A percentile compares a stretch with the other conserved stretches of the same genome.
Conservation (phyloP, 148 eudicot genomes). For the Cornus suecica region DNA sequence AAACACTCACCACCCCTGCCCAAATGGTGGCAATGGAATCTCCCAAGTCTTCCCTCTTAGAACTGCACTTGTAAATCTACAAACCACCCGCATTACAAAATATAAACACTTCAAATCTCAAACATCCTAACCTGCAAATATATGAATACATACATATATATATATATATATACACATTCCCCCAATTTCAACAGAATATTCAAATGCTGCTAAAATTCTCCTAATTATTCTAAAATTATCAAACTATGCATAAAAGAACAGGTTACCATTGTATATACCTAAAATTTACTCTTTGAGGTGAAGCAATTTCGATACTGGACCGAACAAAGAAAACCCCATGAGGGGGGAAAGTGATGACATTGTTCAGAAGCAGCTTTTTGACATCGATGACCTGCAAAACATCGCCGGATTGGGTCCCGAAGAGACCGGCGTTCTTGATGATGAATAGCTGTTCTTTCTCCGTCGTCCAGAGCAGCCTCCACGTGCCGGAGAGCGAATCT, state of each 20-base stretch:
- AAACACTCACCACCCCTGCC: constrained; percentile 86
- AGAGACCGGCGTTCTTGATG: constrained; percentile 54
- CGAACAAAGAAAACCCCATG: constrained; percentile 89
- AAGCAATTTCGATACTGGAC: constrained; percentile 65
- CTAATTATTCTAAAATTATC: background rate
- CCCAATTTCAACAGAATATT: no score
- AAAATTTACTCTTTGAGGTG: constrained; percentile 76
- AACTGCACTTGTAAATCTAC: constrained; percentile 92
- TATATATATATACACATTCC: no score
- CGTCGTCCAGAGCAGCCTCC: constrained; percentile 95
- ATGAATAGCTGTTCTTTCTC: constrained; percentile 95
- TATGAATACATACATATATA: no score
- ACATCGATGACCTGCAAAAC: constrained; percentile 90
- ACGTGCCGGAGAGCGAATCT: constrained; percentile 67
- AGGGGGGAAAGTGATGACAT: constrained; percentile 91
- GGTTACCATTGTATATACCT: constrained; percentile 31
- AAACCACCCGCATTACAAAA: constrained; percentile 2
- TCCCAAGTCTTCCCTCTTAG: constrained; percentile 82
- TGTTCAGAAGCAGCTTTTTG: constrained; percentile 47
- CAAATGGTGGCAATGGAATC: constrained; percentile 88
- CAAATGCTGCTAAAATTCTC: background rate
- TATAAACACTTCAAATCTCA: background rate
- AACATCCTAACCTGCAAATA: background rate
- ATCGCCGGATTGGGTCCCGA: constrained; percentile 77
- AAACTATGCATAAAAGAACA: background rate